A percentile compares a stretch with the other conserved stretches of the same genome.
phyloP scores from a whole-genome alignment of 768 basidiomycete genomes.

The button mushroom (Agaricus bisporus) region DNA sequence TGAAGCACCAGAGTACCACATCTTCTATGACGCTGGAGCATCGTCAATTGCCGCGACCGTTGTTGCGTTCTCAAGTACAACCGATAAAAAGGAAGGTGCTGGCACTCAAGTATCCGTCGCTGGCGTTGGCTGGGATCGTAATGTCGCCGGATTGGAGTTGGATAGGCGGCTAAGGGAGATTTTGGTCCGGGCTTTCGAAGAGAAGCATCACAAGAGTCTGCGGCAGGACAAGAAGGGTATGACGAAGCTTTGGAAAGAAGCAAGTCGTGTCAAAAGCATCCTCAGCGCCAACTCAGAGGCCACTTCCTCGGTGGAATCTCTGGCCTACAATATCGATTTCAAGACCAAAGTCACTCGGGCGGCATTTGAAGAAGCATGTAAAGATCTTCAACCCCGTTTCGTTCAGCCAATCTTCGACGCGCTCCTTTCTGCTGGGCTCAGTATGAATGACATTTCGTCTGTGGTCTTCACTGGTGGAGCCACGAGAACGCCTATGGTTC shows the following conservation, averaged over 20 bases:
- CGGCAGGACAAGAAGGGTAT: conserved; percentile 75
- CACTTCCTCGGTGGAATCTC: conserved; percentile 76
- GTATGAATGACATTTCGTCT: conserved; percentile 69
- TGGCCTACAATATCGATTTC: conserved; percentile 90
- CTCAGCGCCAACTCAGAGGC: conserved; percentile 90
- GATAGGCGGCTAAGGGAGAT: conserved; percentile 80
- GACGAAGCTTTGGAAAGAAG: conserved; percentile 94
- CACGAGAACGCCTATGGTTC: conserved; percentile 89
- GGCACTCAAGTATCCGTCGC: conserved; percentile 71
- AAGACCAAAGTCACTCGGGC: conserved; percentile 68
- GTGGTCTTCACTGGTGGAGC: conserved; percentile 92
- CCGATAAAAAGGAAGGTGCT: conserved; percentile 44
- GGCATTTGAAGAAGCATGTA: conserved; percentile 71
- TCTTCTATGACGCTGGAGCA: conserved; percentile 94
- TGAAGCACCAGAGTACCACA: conserved; percentile 63
- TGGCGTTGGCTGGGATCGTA: conserved; percentile 79
- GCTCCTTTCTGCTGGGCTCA: conserved; percentile 57
- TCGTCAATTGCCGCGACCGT: conserved; percentile 74
- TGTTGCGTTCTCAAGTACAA: conserved; percentile 53
- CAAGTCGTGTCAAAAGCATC: conserved; percentile 83
- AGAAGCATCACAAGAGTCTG: conserved; percentile 61
- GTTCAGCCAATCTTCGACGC: conserved; percentile 73
- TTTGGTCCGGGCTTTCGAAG: conserved; percentile 68
- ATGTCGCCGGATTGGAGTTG: conserved; percentile 75
- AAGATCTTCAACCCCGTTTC: conserved; percentile 58